A percentile compares a stretch with the other conserved stretches of the same genome.
Evolutionary conservation across 495 filamentous ascomycete species (phyloP).

Genomic region (Penicillium canariense): DNA sequence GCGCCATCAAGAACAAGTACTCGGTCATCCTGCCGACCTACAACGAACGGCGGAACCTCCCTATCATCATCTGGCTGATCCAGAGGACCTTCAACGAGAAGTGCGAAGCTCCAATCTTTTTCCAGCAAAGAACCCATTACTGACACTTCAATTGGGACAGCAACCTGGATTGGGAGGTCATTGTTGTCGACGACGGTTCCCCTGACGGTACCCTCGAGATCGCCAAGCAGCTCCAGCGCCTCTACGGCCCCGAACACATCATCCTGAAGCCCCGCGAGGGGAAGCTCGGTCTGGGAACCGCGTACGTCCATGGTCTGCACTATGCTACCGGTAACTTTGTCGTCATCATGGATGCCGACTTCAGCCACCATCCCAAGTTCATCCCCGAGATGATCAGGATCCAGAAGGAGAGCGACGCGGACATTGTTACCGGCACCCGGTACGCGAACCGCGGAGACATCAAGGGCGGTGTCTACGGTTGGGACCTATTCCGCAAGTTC

Average conservation of each 20-base stretch:
- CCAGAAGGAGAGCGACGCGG: slow-evolving; percentile 69
- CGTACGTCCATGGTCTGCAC: slow-evolving; percentile 91
- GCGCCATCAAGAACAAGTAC: slow-evolving; percentile 69
- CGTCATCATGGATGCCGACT: slow-evolving; percentile 99
- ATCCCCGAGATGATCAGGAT: slow-evolving; percentile 81
- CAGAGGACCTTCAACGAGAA: slow-evolving; percentile 85
- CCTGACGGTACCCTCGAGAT: slow-evolving; percentile 92
- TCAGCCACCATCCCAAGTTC: slow-evolving; percentile 97
- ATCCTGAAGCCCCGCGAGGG: slow-evolving; percentile 81
- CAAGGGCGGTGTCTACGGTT: slow-evolving; percentile 90
- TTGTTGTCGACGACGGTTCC: slow-evolving; percentile 96
- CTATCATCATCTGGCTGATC: slow-evolving; percentile 91
- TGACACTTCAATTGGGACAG: slow-evolving; percentile 24
- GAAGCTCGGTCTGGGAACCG: slow-evolving; percentile 94
- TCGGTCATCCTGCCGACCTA: slow-evolving; percentile 96
- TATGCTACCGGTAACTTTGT: slow-evolving; percentile 88
- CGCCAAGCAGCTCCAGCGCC: slow-evolving; percentile 82
- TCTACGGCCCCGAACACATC: slow-evolving; percentile 73
- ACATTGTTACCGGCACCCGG: slow-evolving; percentile 94
- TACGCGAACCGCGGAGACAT: slow-evolving; percentile 65
- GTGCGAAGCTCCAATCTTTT: slow-evolving; percentile 14
- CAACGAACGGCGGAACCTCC: slow-evolving; percentile 96
- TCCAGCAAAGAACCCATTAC: neutral
- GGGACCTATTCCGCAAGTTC: slow-evolving; percentile 96
- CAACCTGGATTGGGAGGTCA: slow-evolving; percentile 94